Percentiles rank a stretch among this genome's conserved stretches.
Evolutionary conservation across 208 protist species (phyloP).

Genomic region (Naegleria lovaniensis): DNA sequence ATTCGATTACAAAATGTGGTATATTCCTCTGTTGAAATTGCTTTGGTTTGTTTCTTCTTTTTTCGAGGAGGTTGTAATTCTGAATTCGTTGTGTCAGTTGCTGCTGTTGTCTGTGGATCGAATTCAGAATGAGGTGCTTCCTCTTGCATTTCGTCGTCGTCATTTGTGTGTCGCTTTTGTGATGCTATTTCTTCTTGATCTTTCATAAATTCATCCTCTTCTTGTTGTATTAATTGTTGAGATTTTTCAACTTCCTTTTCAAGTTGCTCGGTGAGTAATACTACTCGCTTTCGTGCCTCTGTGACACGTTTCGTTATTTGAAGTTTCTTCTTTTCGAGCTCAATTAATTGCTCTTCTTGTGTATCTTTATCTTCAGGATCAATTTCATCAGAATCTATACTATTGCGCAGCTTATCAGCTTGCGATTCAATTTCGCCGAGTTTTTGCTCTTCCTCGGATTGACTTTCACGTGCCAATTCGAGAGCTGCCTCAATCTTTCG

Average conservation of each 20-base stretch:
- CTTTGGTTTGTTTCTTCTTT: background rate
- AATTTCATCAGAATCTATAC: background rate
- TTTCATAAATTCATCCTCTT: background rate
- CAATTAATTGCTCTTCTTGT: background rate
- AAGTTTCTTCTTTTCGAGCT: background rate
- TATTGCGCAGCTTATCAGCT: background rate
- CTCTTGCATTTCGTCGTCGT: no score
- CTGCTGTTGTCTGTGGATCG: no score
- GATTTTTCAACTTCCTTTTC: background rate
- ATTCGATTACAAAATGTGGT: background rate
- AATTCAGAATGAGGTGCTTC: no score
- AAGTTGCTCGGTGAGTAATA: background rate
- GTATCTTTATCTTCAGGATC: background rate
- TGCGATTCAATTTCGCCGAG: background rate
- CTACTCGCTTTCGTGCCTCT: background rate
- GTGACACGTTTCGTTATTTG: background rate
- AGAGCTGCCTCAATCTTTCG: background rate
- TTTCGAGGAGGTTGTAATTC: background rate
- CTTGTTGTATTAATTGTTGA: background rate
- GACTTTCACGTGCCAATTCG: background rate
- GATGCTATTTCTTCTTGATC: no score
- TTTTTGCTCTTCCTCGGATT: background rate
- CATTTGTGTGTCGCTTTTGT: no score
- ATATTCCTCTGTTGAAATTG: background rate
- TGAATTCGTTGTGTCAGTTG: no score